These are phyloP conservation scores for Yamadazyma epiphylla DNA, from an alignment of 1,139 yeast species.

Conservation along the genomic window DNA sequence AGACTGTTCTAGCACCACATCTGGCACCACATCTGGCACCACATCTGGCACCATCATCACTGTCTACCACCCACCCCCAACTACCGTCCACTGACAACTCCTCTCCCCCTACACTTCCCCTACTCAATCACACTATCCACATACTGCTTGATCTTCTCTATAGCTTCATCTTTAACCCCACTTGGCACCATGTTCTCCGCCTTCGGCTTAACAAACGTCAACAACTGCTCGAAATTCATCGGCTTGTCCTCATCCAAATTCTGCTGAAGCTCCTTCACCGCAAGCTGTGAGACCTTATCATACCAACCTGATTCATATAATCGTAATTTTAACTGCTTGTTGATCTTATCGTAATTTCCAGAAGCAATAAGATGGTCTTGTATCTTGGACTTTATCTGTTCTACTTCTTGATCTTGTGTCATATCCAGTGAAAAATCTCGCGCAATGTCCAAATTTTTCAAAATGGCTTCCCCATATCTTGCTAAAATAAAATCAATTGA, in stretches of 20 bases:
- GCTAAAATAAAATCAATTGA: slow-evolving; percentile 32
- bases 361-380: slow-evolving; percentile 69
- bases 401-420: slow-evolving; percentile 39
- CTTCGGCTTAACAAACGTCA: slow-evolving; percentile 53
- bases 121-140: slow-evolving; percentile 50
- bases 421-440: slow-evolving; percentile 10
- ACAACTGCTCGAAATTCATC: slow-evolving; percentile 52
- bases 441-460: slow-evolving; percentile 12
- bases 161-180: slow-evolving; percentile 54
- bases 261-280: slow-evolving; percentile 35
- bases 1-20: not conserved
- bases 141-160: slow-evolving; percentile 57
- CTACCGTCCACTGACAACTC: no score
- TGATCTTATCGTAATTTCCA: slow-evolving; percentile 75
- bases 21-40: no score
- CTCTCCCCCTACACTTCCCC: not conserved
- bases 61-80: not conserved
- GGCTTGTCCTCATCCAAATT: slow-evolving; percentile 28
- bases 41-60: not conserved
- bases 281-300: slow-evolving; percentile 63
- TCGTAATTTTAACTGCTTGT: slow-evolving; percentile 56
- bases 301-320: slow-evolving; percentile 84
- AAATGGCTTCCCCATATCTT: slow-evolving; percentile 32
- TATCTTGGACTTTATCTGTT: slow-evolving; percentile 58
- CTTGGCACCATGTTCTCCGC: slow-evolving; percentile 72